These are phyloP conservation scores for Aspergillus nidulans DNA, from an alignment of 495 filamentous ascomycete genomes.

Conservation along the genomic window DNA sequence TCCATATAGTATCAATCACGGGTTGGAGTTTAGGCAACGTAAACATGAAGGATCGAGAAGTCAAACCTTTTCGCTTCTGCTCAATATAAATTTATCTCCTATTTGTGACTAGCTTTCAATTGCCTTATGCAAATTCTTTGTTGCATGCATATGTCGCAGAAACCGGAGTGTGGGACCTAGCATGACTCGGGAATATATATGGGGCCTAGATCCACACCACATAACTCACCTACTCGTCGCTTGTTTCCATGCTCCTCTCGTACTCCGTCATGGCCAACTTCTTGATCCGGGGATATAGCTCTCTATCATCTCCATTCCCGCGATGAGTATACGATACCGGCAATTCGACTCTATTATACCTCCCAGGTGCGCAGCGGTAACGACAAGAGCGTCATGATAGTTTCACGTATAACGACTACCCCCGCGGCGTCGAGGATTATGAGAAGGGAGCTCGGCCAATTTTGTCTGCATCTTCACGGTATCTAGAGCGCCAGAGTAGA, in stretches of 20 bases:
- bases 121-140: background rate
- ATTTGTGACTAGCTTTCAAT: background rate
- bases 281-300: no score
- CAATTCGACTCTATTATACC: background rate
- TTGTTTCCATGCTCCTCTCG: no score
- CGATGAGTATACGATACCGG: background rate
- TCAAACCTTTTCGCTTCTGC: background rate
- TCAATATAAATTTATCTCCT: background rate
- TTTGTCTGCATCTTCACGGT: no score
- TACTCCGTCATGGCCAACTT: no score
- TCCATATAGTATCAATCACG: background rate
- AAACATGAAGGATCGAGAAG: background rate
- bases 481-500: background rate
- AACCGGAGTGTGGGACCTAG: background rate
- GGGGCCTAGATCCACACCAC: background rate
- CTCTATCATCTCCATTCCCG: background rate
- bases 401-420: background rate
- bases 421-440: background rate
- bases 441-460: no score
- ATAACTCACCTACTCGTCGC: background rate
- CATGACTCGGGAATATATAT: background rate
- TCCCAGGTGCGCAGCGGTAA: background rate
- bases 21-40: constrained; percentile 2
- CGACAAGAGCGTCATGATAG: background rate
- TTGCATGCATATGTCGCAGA: background rate